Percentiles rank a stretch among this genome's conserved stretches.
Evolutionary conservation across 192 early-diverging fungal genomes (phyloP).

Genomic region (Coemansia interrupta): DNA sequence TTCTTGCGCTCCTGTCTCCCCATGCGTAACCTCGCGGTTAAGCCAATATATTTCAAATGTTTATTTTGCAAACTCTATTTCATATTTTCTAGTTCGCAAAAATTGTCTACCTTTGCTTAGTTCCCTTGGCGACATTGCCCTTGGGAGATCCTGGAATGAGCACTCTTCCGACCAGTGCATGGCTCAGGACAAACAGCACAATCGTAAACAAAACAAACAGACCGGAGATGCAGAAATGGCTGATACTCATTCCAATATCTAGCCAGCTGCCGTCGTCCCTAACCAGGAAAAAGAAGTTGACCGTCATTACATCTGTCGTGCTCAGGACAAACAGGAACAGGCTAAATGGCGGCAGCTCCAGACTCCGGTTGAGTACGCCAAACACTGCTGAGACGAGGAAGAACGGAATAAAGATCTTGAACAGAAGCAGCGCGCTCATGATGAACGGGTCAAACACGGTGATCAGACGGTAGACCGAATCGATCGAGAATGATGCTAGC

Average conservation of each 20-base stretch:
- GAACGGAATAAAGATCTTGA: slow-evolving; percentile 93
- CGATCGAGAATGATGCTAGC: slow-evolving; percentile 78
- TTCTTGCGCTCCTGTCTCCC: too few relatives aligned
- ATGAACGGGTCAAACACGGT: slow-evolving; percentile 89
- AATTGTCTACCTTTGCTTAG: slow-evolving; percentile 20
- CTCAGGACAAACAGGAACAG: slow-evolving; percentile 82
- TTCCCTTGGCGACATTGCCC: slow-evolving; percentile 4
- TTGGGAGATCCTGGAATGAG: slow-evolving; percentile 30
- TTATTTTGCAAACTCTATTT: too few relatives aligned
- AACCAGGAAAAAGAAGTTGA: slow-evolving; percentile 96
- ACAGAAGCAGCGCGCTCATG: slow-evolving; percentile 78
- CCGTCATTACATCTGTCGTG: slow-evolving; percentile 88
- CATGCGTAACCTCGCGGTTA: too few relatives aligned
- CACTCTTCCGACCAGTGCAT: slow-evolving; percentile 55
- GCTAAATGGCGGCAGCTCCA: slow-evolving; percentile 80
- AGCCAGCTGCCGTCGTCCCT: slow-evolving; percentile 89
- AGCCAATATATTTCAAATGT: too few relatives aligned
- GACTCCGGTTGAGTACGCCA: slow-evolving; percentile 68
- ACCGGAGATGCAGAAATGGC: slow-evolving; percentile 91
- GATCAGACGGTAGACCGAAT: slow-evolving; percentile 84
- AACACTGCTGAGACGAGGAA: slow-evolving; percentile 83
- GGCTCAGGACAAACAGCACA: slow-evolving; percentile 75
- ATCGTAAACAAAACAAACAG: slow-evolving; percentile 91
- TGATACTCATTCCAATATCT: slow-evolving; percentile 94
- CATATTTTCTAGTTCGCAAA: too few relatives aligned